phyloP scores from a whole-genome alignment of 2,329 filamentous ascomycete genomes.

The Aureobasidium musti region DNA sequence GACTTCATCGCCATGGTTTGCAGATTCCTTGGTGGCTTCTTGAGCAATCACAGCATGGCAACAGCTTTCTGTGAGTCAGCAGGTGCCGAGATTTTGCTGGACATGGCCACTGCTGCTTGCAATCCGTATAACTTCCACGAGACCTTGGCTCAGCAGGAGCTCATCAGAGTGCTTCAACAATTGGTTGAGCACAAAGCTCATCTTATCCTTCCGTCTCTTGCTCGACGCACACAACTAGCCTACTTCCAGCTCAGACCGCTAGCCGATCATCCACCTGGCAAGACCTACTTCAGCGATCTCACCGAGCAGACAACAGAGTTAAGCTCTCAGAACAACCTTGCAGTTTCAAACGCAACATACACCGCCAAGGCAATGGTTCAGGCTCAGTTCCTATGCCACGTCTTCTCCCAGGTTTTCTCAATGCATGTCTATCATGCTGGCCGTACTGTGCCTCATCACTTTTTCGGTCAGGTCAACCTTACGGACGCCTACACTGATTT shows the following conservation, averaged over 20 bases:
- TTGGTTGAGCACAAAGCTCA: conserved; percentile 80
- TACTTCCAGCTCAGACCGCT: conserved; percentile 69
- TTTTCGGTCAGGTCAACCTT: conserved; percentile 76
- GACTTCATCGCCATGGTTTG: conserved; percentile 65
- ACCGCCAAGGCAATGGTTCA: conserved; percentile 77
- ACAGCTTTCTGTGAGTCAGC: conserved; percentile 73
- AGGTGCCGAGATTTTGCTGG: conserved; percentile 79
- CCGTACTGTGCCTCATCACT: conserved; percentile 58
- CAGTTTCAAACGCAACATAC: conserved; percentile 64
- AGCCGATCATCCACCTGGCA: conserved; percentile 44
- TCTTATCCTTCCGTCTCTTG: conserved; percentile 76
- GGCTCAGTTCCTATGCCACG: conserved; percentile 65
- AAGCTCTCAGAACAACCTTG: conserved; percentile 35
- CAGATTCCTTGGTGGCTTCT: conserved; percentile 75
- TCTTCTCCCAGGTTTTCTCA: conserved; percentile 37
- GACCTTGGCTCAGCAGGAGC: conserved; percentile 65
- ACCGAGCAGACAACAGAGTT: conserved; percentile 10
- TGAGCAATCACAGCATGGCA: conserved; percentile 73
- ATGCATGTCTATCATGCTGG: conserved; percentile 43
- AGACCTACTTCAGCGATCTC: conserved; percentile 32
- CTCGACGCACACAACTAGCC: conserved; percentile 71
- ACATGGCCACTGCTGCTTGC: conserved; percentile 79
- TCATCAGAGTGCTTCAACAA: conserved; percentile 72
- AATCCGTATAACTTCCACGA: conserved; percentile 73
- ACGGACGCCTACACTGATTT: conserved; percentile 80